Conservation (phyloP, 192 early-diverging fungal genomes). For the Gaertneriomyces sp. region DNA sequence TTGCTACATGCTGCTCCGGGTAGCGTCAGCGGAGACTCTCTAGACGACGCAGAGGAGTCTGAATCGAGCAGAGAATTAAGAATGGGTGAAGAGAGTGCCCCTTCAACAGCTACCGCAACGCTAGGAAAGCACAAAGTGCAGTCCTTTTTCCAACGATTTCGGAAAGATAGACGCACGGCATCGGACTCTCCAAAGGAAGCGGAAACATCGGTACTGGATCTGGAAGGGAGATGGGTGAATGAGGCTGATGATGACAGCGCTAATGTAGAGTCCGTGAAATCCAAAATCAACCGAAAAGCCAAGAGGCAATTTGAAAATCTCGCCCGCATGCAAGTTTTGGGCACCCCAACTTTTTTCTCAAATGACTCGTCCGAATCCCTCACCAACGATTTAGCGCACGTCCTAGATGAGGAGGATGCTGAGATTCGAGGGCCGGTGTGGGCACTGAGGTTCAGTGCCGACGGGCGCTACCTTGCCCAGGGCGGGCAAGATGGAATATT, state of each 20-base stretch:
- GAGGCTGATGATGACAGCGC: conserved; percentile 1
- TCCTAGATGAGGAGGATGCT: conserved; percentile 24
- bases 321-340: conserved; percentile 29
- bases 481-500: conserved; percentile 74
- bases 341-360: neutral
- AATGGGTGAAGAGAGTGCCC: neutral
- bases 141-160: conserved; percentile 21
- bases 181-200: conserved; percentile 4
- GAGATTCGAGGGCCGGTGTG: conserved; percentile 57
- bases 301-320: conserved; percentile 30
- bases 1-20: neutral
- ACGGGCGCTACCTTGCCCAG: conserved; percentile 73
- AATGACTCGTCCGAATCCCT: conserved; percentile 3
- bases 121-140: conserved; percentile 11
- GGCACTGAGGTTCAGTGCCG: conserved; percentile 73
- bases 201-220: conserved; percentile 12
- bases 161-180: conserved; percentile 16
- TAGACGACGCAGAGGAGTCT: conserved; percentile 17
- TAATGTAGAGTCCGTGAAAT: conserved; percentile 19
- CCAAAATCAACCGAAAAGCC: conserved; percentile 32
- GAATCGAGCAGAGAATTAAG: neutral
- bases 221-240: conserved; percentile 3
- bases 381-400: neutral
- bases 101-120: neutral
- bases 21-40: conserved; percentile 1